Base-by-base conservation (phyloP, 208 protist genomes). In the Leishmania major region DNA sequence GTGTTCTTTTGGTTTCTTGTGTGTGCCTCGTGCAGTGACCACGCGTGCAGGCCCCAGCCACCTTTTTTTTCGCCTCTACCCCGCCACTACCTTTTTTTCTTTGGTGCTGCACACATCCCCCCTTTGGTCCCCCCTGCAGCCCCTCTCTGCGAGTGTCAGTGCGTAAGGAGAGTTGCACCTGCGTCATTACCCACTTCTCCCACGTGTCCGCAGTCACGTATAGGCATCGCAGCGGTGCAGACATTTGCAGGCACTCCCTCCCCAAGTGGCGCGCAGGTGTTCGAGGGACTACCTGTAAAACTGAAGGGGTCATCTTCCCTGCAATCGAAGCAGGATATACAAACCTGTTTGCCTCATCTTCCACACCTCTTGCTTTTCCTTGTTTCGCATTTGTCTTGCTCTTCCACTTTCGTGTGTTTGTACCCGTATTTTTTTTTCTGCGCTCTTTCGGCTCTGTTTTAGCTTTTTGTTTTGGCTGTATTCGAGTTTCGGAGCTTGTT, bases 321-420 rank as follows among this genome's bases (percentile, higher is more conserved):
- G 53, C 31, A 19, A 60, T 55, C 31, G 77, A 80, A n/a, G 45
- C 59, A 25, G 60, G 49, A 51, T 69, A 69, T 69, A 69, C 11
- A 43, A 40, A 69, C 31, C 62, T 40, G 62, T 31, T 35, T 35
- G 15, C 62, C n/a, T 66, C n/a, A 37, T n/a, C n/a, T 60, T 53
- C 28, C 43, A 43, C 57, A 40, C 19, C 31, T 64, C 35, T 53
- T 57, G 28, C 51, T 13, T 67, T 31, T 78, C 60, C 35, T 59
- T 49, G 22, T 55, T 72, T 73, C 69, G 59, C 8, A 35, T 64
- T 64, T 64, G 31, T 35, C 13, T 28, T 49, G 45, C 45, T 11
- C 11, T 28, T 11, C 57, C 31, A 40, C 15, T 69, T 35, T 69
- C 1, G 31, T 8, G n/a, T 69, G 11, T 7, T 17, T 69, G 62